Conservation (phyloP, 108 stramenopile species). For the Skeletonema grethae region DNA sequence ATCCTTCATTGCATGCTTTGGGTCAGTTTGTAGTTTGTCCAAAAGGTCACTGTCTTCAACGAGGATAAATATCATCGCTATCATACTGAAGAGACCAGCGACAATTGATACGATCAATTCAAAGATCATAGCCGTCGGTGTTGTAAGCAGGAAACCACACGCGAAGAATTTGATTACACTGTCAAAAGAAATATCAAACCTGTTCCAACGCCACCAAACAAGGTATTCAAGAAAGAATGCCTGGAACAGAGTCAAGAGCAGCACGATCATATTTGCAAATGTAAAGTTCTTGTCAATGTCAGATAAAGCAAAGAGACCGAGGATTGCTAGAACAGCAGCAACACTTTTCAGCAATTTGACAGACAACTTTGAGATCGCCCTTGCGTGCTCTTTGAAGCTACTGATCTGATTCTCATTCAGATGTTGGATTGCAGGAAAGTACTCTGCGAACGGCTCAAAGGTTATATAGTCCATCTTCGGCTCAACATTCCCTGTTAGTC, state of each 20-base stretch:
- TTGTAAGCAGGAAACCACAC: constrained; percentile 45
- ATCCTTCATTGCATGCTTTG: constrained; percentile 37
- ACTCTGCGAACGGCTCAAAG: constrained; percentile 46
- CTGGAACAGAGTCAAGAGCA: constrained; percentile 47
- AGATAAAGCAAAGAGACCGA: constrained; percentile 34
- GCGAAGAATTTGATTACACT: constrained; percentile 52
- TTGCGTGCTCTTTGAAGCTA: constrained; percentile 21
- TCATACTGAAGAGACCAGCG: background rate
- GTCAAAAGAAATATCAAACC: constrained; percentile 49
- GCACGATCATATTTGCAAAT: constrained; percentile 35
- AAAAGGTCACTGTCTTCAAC: constrained; percentile 28
- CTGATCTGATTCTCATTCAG: constrained; percentile 24
- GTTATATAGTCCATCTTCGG: constrained; percentile 47
- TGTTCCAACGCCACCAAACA: constrained; percentile 50
- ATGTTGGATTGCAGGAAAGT: constrained; percentile 40
- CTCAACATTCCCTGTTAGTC: constrained; percentile 33
- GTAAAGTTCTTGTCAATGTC: constrained; percentile 45
- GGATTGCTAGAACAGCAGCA: constrained; percentile 19
- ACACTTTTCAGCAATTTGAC: constrained; percentile 39
- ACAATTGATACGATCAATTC: constrained; percentile 35
- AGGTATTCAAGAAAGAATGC: constrained; percentile 50
- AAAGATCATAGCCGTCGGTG: constrained; percentile 44
- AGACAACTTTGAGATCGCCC: constrained; percentile 32
- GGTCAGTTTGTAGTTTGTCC: constrained; percentile 20
- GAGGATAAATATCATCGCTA: constrained; percentile 4